These are phyloP conservation scores for Acidiella bohemica DNA, from an alignment of 495 filamentous ascomycete species.

Conservation along the genomic window DNA sequence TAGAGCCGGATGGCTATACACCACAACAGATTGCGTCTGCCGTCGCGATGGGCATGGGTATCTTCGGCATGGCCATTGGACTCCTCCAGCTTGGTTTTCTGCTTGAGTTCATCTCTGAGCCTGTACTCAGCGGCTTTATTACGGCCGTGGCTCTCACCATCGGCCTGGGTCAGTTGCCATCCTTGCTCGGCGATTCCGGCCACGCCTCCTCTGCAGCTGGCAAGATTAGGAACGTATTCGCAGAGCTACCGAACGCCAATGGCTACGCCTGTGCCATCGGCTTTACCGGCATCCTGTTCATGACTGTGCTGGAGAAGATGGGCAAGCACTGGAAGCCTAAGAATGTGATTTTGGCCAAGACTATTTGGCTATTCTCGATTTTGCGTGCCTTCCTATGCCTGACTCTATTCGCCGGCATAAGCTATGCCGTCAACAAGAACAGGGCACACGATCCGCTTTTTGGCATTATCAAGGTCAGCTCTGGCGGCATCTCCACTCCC, in stretches of 20 bases:
- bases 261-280: slow-evolving; percentile 35
- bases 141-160: no score
- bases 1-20: slow-evolving; percentile 28
- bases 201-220: slow-evolving; percentile 27
- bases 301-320: slow-evolving; percentile 32
- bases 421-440: slow-evolving; percentile 35
- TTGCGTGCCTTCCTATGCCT: slow-evolving; percentile 35
- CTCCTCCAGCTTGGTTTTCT: slow-evolving; percentile 40
- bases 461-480: slow-evolving; percentile 32
- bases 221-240: slow-evolving; percentile 34
- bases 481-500: slow-evolving; percentile 32
- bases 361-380: slow-evolving; percentile 33
- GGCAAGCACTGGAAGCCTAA: slow-evolving; percentile 36
- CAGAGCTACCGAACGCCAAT: slow-evolving; percentile 30
- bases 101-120: slow-evolving; percentile 39
- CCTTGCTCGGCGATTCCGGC: no score
- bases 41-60: slow-evolving; percentile 29
- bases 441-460: slow-evolving; percentile 27
- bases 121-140: slow-evolving; percentile 39
- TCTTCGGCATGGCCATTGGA: slow-evolving; percentile 37
- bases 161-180: no score
- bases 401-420: slow-evolving; percentile 35
- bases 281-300: slow-evolving; percentile 33
- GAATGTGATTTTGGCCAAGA: slow-evolving; percentile 21
- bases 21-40: slow-evolving; percentile 35